Evolutionary conservation across 345 rosid genomes (phyloP).

Genomic region (Lenwebbia sp.): DNA sequence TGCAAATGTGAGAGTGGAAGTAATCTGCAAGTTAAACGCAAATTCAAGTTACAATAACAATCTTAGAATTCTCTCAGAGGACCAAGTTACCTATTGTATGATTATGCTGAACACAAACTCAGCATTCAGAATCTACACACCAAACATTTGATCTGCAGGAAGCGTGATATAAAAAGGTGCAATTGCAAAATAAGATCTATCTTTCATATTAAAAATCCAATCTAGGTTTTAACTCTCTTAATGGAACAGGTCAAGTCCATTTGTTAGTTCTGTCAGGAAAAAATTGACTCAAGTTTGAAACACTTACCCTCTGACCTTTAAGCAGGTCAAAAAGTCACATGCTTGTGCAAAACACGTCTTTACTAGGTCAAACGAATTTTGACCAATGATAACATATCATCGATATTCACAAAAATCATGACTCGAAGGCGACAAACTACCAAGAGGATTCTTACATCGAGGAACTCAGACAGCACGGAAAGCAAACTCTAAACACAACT

Average conservation of each 20-base stretch:
- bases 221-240: background rate
- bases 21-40: constrained; percentile 31
- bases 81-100: background rate
- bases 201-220: background rate
- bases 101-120: background rate
- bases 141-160: background rate
- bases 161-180: background rate
- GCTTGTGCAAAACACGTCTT: background rate
- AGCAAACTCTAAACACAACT: background rate
- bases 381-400: background rate
- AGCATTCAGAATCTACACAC: background rate
- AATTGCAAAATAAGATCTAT: background rate
- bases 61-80: background rate
- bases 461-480: background rate
- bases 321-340: background rate
- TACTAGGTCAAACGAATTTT: background rate
- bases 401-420: background rate
- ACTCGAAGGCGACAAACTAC: background rate
- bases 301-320: background rate
- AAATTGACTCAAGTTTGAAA: background rate
- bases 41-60: background rate
- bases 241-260: background rate
- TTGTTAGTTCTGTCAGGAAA: background rate
- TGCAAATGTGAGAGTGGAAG: constrained; percentile 63
- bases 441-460: background rate